Conservation (phyloP, 371 early-diverging fungal species). For the Encephalitozoon intestinalis region DNA sequence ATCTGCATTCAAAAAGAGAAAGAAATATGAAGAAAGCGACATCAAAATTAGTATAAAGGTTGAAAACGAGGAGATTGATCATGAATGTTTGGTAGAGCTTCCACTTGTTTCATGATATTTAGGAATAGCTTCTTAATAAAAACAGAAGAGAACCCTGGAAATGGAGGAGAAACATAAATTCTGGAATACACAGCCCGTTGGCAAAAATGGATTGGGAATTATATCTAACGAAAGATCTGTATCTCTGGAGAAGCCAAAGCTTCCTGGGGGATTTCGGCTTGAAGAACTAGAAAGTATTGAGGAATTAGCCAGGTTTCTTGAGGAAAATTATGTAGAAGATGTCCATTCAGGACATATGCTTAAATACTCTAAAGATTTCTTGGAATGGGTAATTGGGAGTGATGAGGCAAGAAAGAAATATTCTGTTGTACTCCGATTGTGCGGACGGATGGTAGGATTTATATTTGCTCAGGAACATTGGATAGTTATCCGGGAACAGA, state of each 20-base stretch:
- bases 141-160: not conserved
- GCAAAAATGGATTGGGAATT: not conserved
- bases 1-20: not conserved
- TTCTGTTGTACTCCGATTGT: constrained; percentile 40
- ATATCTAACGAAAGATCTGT: constrained; percentile 10
- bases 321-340: constrained; percentile 56
- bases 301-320: constrained; percentile 38
- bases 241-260: not conserved
- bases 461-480: constrained; percentile 51
- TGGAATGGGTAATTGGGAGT: constrained; percentile 44
- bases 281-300: constrained; percentile 26
- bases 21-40: not conserved
- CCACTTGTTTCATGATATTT: not conserved
- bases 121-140: not conserved
- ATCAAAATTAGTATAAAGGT: not conserved
- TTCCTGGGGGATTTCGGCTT: constrained; percentile 43
- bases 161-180: constrained; percentile 38
- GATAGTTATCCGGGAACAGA: constrained; percentile 23
- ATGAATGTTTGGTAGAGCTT: not conserved
- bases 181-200: constrained; percentile 58
- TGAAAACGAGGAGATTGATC: not conserved
- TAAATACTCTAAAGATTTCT: constrained; percentile 45
- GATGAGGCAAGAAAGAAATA: constrained; percentile 40
- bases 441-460: constrained; percentile 52
- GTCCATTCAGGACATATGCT: constrained; percentile 28